Evolutionary conservation across 306 rosid species (phyloP).

Genomic region (Cucumis hystrix): DNA sequence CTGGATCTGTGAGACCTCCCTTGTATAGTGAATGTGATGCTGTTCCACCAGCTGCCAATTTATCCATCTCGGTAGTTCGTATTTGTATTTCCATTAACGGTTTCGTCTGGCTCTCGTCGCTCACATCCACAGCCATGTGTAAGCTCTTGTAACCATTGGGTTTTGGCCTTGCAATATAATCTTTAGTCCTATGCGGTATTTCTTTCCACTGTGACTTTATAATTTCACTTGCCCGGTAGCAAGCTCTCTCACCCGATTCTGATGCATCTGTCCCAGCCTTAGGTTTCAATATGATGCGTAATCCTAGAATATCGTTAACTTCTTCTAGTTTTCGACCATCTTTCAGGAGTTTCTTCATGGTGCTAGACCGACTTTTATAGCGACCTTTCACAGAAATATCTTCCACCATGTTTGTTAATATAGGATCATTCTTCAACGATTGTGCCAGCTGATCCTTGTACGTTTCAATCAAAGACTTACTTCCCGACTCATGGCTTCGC

Average conservation of each 20-base stretch:
- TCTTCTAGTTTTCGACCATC: constrained; percentile 82
- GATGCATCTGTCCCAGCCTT: constrained; percentile 21
- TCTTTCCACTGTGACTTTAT: constrained; percentile 67
- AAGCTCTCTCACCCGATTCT: constrained; percentile 57
- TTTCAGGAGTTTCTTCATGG: constrained; percentile 79
- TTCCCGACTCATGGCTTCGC: constrained; percentile 43
- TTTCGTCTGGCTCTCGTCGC: constrained; percentile 36
- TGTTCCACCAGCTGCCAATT: constrained; percentile 57
- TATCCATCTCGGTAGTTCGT: constrained; percentile 76
- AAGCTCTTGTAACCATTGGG: constrained; percentile 75
- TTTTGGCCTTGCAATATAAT: constrained; percentile 74
- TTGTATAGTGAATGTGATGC: constrained; percentile 96
- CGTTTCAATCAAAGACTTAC: constrained; percentile 39
- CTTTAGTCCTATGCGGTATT: constrained; percentile 64
- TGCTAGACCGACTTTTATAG: constrained; percentile 77
- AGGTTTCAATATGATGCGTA: constrained; percentile 63
- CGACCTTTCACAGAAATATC: constrained; percentile 55
- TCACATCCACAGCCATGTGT: constrained; percentile 88
- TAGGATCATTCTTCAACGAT: constrained; percentile 32
- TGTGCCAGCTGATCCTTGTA: constrained; percentile 42
- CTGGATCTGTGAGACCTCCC: constrained; percentile 74
- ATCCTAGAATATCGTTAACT: constrained; percentile 72
- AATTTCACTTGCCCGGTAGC: constrained; percentile 51
- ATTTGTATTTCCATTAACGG: constrained; percentile 87
- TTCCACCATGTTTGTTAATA: constrained; percentile 33